These are phyloP conservation scores for Paracamarosporium sp. DNA, from an alignment of 2,329 filamentous ascomycete genomes.

Conservation along the genomic window DNA sequence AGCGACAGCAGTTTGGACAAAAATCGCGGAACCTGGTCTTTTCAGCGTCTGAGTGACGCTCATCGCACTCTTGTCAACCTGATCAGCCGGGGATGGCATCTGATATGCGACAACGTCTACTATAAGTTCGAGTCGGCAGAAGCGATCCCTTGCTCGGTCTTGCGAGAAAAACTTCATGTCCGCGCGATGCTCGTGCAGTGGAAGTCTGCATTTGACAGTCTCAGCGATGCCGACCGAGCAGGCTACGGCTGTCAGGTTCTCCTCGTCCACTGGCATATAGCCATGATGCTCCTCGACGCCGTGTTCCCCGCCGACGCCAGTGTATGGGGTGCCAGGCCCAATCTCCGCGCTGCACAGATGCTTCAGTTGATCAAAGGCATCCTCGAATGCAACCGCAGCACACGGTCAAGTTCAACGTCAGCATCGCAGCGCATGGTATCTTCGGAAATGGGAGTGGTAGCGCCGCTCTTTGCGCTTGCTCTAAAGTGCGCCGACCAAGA, in stretches of 20 bases:
- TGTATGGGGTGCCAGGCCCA: conserved; percentile 7
- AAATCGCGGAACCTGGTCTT: too few relatives aligned
- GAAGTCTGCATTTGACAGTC: not conserved
- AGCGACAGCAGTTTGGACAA: too few relatives aligned
- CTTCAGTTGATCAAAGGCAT: not conserved
- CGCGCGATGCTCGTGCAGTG: not conserved
- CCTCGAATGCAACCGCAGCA: not conserved
- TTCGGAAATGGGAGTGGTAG: conserved; percentile 9
- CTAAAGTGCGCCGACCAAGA: conserved; percentile 10
- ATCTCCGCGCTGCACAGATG: conserved; percentile 3
- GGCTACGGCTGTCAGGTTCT: not conserved
- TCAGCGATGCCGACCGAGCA: not conserved
- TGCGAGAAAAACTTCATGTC: not conserved
- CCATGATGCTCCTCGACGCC: conserved; percentile 8
- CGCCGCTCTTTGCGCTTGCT: conserved; percentile 8
- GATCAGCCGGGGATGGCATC: conserved; percentile 1
- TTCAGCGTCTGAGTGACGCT: conserved; percentile 5
- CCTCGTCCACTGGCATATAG: conserved; percentile 4
- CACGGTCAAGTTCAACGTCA: not conserved
- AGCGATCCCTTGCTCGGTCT: not conserved
- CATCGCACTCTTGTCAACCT: conserved; percentile 2
- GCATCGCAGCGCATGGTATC: not conserved
- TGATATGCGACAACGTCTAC: not conserved
- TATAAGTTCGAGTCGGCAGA: not conserved
- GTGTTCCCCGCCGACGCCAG: not conserved